Conservation (phyloP, 2,329 filamentous ascomycete species). For the Orbilia quercus region DNA sequence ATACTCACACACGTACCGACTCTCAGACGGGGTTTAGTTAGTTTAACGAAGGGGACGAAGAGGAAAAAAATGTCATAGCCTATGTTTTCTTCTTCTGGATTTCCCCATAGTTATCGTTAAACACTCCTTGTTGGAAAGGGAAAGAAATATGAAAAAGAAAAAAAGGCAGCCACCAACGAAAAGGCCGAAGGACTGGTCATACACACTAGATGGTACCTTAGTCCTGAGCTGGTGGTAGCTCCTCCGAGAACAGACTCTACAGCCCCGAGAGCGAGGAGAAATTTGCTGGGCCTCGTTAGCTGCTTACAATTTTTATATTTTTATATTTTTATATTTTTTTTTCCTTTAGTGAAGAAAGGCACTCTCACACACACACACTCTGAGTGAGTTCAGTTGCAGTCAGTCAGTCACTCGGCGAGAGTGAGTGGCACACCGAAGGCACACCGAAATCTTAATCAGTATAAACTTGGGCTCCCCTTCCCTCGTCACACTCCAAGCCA, state of each 20-base stretch:
- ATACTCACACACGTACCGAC: conserved; percentile 55
- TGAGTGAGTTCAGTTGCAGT: too few relatives aligned
- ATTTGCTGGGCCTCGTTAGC: conserved; percentile 51
- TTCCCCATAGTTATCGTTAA: conserved; percentile 46
- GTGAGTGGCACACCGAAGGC: conserved; percentile 54
- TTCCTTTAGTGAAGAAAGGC: conserved; percentile 37
- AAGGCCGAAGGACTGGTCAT: conserved; percentile 53
- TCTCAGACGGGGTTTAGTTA: conserved; percentile 51
- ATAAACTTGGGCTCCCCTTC: conserved; percentile 38
- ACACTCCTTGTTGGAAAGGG: conserved; percentile 55
- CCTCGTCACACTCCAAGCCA: conserved; percentile 51
- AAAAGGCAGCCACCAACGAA: conserved; percentile 16
- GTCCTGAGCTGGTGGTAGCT: conserved; percentile 45
- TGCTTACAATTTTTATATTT: conserved; percentile 33
- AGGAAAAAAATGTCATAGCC: conserved; percentile 55
- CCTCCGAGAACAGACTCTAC: conserved; percentile 55
- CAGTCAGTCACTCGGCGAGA: too few relatives aligned
- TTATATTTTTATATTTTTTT: conserved; percentile 44
- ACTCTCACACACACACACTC: too few relatives aligned
- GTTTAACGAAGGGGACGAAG: conserved; percentile 43
- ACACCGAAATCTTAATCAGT: conserved; percentile 55
- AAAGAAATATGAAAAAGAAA: conserved; percentile 27
- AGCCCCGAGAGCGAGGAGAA: conserved; percentile 53
- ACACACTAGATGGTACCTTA: conserved; percentile 41
- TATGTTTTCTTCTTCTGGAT: conserved; percentile 55